phyloP scores from a whole-genome alignment of 2,329 filamentous ascomycete species.

The Blastomyces parvus region DNA sequence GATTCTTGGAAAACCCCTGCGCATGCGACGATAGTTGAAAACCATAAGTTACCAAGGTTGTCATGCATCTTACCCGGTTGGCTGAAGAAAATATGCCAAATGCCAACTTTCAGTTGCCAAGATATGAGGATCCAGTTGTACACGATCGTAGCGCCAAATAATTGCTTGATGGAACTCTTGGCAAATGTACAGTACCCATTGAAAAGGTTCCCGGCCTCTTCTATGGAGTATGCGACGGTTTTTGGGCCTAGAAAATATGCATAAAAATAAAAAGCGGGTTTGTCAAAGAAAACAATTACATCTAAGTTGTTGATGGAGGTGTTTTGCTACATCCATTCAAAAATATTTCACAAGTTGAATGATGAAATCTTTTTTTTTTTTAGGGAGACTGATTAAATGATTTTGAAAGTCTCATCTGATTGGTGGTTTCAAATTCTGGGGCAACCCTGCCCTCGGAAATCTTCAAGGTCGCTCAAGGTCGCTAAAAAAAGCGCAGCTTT shows the following conservation, averaged over 20 bases:
- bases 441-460: neutral
- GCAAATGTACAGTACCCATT: neutral
- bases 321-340: no score
- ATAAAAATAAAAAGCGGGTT: neutral
- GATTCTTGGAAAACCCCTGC: neutral
- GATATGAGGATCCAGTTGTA: neutral
- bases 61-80: neutral
- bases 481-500: no score
- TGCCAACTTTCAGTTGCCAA: neutral
- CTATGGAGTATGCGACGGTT: no score
- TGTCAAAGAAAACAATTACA: no score
- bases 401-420: neutral
- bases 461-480: no score
- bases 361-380: no score
- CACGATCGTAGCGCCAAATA: neutral
- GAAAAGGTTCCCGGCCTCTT: no score
- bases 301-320: no score
- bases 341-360: no score
- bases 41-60: neutral
- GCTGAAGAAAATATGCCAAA: neutral
- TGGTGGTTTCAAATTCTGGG: neutral
- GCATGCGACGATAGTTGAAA: neutral
- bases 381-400: no score
- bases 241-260: no score
- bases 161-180: neutral